phyloP scores from a whole-genome alignment of 352 stramenopile genomes.

The Phytopythium sindhum region DNA sequence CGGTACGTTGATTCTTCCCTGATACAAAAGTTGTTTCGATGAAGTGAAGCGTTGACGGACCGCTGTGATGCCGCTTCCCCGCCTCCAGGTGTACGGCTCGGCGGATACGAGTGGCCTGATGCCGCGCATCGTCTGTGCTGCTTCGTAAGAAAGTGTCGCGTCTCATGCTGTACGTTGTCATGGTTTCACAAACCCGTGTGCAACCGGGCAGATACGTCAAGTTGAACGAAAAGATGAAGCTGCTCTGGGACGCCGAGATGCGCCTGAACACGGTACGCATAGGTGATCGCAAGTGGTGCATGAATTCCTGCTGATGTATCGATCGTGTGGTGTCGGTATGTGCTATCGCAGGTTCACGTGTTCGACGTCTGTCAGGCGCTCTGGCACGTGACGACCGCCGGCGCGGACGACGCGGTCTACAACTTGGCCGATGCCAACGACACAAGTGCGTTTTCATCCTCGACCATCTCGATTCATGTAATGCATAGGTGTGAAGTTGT shows the following conservation, averaged over 20 bases:
- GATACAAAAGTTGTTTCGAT: not conserved
- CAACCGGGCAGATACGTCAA: conserved; percentile 58
- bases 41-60: not conserved
- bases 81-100: conserved; percentile 68
- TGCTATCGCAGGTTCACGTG: conserved; percentile 59
- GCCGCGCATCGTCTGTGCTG: conserved; percentile 81
- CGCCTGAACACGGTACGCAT: conserved; percentile 76
- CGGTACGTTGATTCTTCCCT: conserved; percentile 24
- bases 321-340: conserved; percentile 1
- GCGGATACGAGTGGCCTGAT: conserved; percentile 80
- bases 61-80: not conserved
- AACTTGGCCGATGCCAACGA: conserved; percentile 87
- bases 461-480: not conserved
- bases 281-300: not conserved
- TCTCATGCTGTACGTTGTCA: not conserved
- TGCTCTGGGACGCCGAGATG: conserved; percentile 86
- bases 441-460: conserved; percentile 50
- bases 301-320: not conserved
- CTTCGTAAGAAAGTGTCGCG: conserved; percentile 43
- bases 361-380: conserved; percentile 72
- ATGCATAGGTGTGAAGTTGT: not conserved
- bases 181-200: not conserved
- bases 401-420: conserved; percentile 60
- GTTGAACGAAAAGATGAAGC: conserved; percentile 85
- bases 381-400: conserved; percentile 66